phyloP scores from a whole-genome alignment of 2,329 filamentous ascomycete genomes.

The Cyphellophora attinorum region DNA sequence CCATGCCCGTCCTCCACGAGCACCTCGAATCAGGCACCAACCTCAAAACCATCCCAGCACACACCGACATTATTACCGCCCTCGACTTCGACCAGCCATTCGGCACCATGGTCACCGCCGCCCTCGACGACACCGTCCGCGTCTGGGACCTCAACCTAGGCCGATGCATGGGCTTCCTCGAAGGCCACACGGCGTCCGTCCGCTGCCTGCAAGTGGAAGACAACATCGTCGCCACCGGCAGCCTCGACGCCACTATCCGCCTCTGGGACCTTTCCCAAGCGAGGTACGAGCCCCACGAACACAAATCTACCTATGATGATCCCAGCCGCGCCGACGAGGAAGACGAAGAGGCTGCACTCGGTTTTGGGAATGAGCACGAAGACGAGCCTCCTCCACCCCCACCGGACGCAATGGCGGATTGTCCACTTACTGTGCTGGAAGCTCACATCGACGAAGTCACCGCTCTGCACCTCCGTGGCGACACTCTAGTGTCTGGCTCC shows the following conservation, averaged over 20 bases:
- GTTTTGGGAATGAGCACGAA: conserved; percentile 63
- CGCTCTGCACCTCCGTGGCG: conserved; percentile 78
- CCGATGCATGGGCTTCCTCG: conserved; percentile 79
- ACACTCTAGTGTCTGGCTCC: conserved; percentile 88
- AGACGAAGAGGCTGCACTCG: conserved; percentile 52
- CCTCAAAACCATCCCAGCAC: conserved; percentile 81
- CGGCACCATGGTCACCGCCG: conserved; percentile 84
- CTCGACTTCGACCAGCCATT: conserved; percentile 97
- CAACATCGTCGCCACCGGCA: conserved; percentile 88
- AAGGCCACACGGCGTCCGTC: conserved; percentile 91
- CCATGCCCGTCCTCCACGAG: conserved; percentile 91
- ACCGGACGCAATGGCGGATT: conserved; percentile 75
- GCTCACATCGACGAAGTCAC: conserved; percentile 93
- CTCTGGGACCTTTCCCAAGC: conserved; percentile 91
- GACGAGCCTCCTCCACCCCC: conserved; percentile 58
- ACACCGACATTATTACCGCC: conserved; percentile 78
- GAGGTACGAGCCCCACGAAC: conserved; percentile 65
- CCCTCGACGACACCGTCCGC: conserved; percentile 83
- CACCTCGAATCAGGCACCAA: conserved; percentile 82
- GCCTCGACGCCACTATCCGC: conserved; percentile 86
- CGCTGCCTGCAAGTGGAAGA: conserved; percentile 88
- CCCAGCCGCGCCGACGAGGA: conserved; percentile 38
- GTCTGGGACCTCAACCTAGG: conserved; percentile 96
- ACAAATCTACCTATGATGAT: conserved; percentile 34
- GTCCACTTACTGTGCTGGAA: conserved; percentile 76